These are phyloP conservation scores for Boletus barrowsii DNA, from an alignment of 768 basidiomycete species.

Conservation along the genomic window DNA sequence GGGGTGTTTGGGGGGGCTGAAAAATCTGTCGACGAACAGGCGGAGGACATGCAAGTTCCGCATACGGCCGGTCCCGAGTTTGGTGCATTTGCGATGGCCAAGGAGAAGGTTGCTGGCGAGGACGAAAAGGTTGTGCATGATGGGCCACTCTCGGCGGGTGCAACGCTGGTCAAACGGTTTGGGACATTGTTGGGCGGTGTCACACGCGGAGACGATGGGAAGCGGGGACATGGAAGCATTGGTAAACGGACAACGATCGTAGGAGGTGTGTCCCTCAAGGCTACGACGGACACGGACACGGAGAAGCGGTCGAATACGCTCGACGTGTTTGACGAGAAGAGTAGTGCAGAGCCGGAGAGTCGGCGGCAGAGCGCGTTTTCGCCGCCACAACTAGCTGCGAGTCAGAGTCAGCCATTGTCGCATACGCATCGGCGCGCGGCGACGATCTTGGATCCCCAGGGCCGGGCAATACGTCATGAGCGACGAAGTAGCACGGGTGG, in stretches of 20 bases:
- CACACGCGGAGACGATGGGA: conserved; percentile 43
- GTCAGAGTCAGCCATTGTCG: conserved; percentile 56
- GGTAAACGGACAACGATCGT: conserved; percentile 53
- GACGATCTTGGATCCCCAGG: conserved; percentile 70
- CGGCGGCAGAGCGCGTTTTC: conserved; percentile 23
- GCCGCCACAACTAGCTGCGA: conserved; percentile 36
- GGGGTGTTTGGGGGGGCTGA: conserved; percentile 52
- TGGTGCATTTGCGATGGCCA: conserved; percentile 47
- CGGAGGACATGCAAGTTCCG: conserved; percentile 40
- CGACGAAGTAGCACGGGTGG: conserved; percentile 76
- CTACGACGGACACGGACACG: conserved; percentile 35
- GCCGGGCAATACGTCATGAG: conserved; percentile 62
- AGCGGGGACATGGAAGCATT: conserved; percentile 35
- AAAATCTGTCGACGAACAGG: conserved; percentile 43
- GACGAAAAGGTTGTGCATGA: conserved; percentile 26
- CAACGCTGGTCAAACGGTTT: conserved; percentile 75
- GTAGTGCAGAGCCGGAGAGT: conserved; percentile 20
- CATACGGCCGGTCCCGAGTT: conserved; percentile 68
- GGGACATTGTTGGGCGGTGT: conserved; percentile 57
- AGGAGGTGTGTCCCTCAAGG: conserved; percentile 37
- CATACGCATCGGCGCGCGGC: conserved; percentile 70
- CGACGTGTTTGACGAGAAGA: conserved; percentile 21
- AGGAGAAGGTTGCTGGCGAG: conserved; percentile 25
- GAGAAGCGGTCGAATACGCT: conserved; percentile 28
- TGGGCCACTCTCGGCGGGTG: conserved; percentile 51